A percentile compares a stretch with the other conserved stretches of the same genome.
phyloP scores from a whole-genome alignment of 768 basidiomycete species.

The Leccinum aurantiacum region DNA sequence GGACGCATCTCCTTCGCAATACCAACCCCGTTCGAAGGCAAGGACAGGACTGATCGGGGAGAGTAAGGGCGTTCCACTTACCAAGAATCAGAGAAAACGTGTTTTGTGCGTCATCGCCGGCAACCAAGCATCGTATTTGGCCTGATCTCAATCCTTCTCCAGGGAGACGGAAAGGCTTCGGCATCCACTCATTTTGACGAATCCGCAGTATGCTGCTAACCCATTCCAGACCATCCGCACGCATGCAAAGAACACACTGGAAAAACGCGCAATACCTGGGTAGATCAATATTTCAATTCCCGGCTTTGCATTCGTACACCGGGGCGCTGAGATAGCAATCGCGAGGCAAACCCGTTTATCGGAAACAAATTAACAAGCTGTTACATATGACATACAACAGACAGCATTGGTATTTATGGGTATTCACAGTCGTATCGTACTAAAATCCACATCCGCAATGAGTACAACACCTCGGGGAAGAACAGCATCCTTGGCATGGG shows the following conservation, averaged over 20 bases:
- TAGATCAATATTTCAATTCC: neutral
- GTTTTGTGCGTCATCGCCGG: slow-evolving; percentile 53
- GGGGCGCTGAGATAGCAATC: neutral
- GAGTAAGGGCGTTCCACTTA: slow-evolving; percentile 58
- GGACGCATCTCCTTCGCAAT: slow-evolving; percentile 19
- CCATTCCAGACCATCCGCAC: slow-evolving; percentile 79
- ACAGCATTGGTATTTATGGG: slow-evolving; percentile 20
- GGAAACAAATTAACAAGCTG: slow-evolving; percentile 21
- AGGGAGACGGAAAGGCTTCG: slow-evolving; percentile 69
- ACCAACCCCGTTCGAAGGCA: slow-evolving; percentile 16
- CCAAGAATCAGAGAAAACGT: slow-evolving; percentile 62
- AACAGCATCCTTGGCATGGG: neutral
- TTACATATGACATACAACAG: slow-evolving; percentile 23
- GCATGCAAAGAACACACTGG: slow-evolving; percentile 75
- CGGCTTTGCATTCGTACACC: neutral
- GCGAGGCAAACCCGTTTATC: neutral
- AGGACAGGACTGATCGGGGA: slow-evolving; percentile 64
- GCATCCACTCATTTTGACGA: slow-evolving; percentile 67
- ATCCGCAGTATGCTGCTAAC: slow-evolving; percentile 61
- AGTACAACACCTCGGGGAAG: slow-evolving; percentile 13
- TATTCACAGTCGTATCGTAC: slow-evolving; percentile 22
- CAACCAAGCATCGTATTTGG: neutral
- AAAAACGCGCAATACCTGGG: slow-evolving; percentile 43
- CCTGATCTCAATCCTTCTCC: slow-evolving; percentile 3
- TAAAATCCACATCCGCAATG: slow-evolving; percentile 17